Percentiles rank a stretch among this genome's conserved stretches.
Evolutionary conservation across 192 early-diverging fungal species (phyloP).

Genomic region (Gamsiella multidivaricata): DNA sequence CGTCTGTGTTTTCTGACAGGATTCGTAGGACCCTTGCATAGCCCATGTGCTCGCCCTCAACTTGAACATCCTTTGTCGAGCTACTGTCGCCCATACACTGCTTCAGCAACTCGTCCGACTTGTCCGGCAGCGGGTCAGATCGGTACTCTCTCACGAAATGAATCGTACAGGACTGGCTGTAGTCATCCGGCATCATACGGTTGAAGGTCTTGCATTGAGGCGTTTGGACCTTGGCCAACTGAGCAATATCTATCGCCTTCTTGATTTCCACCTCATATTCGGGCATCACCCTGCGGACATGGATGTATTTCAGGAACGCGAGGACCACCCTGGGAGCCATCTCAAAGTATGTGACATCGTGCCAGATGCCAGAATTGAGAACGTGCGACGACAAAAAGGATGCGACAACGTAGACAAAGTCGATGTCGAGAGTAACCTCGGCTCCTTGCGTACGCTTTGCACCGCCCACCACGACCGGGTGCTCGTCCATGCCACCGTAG

Average conservation of each 20-base stretch:
- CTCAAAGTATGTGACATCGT: slow-evolving; percentile 20
- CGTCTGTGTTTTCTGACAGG: no score
- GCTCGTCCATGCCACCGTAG: slow-evolving; percentile 33
- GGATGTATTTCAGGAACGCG: slow-evolving; percentile 28
- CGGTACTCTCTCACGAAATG: neutral
- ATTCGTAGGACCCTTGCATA: slow-evolving; percentile 5
- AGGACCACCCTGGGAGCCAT: slow-evolving; percentile 32
- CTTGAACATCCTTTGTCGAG: neutral
- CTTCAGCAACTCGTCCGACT: slow-evolving; percentile 10
- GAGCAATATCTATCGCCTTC: slow-evolving; percentile 16
- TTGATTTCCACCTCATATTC: slow-evolving; percentile 23
- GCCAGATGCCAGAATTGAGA: slow-evolving; percentile 3
- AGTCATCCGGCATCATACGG: slow-evolving; percentile 16
- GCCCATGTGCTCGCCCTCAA: neutral
- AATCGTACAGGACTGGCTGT: slow-evolving; percentile 5
- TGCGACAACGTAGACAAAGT: slow-evolving; percentile 21
- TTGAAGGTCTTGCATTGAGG: slow-evolving; percentile 31
- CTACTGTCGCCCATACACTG: neutral
- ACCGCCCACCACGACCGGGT: neutral
- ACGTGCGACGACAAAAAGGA: slow-evolving; percentile 36
- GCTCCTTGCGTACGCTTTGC: neutral
- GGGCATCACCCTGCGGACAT: slow-evolving; percentile 19
- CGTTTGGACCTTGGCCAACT: slow-evolving; percentile 11
- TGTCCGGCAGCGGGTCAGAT: neutral
- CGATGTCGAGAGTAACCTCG: slow-evolving; percentile 11